Conservation (phyloP, 2,329 filamentous ascomycete genomes). For the Pyrenochaeta sp. region DNA sequence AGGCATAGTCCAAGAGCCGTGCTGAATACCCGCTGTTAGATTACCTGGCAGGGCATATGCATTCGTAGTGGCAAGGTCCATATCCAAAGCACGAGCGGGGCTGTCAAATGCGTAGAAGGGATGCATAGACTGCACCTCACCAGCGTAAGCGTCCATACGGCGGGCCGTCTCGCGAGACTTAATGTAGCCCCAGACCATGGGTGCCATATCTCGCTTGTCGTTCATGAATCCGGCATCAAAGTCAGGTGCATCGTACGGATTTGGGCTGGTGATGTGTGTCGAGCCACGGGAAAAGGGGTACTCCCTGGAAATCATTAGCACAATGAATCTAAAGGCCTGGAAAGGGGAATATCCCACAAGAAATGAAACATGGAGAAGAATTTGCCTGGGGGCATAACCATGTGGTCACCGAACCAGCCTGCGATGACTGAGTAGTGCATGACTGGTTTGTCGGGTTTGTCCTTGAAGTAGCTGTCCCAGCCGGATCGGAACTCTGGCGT, state of each 20-base stretch:
- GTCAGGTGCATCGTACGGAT: slow-evolving; percentile 77
- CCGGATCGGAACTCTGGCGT: slow-evolving; percentile 76
- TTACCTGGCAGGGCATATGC: slow-evolving; percentile 78
- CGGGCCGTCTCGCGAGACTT: slow-evolving; percentile 82
- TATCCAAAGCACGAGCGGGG: slow-evolving; percentile 73
- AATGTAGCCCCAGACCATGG: slow-evolving; percentile 83
- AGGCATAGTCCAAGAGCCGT: slow-evolving; percentile 74
- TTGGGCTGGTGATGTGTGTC: slow-evolving; percentile 74
- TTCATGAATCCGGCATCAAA: slow-evolving; percentile 88
- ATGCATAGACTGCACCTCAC: slow-evolving; percentile 71
- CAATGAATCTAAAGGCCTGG: too few species aligned
- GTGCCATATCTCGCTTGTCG: slow-evolving; percentile 83
- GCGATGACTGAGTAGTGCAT: slow-evolving; percentile 85
- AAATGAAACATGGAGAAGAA: slow-evolving; percentile 74
- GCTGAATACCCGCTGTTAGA: slow-evolving; percentile 74
- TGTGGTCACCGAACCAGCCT: slow-evolving; percentile 59
- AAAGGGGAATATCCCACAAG: too few species aligned
- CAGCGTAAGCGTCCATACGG: slow-evolving; percentile 79
- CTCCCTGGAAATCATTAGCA: too few species aligned
- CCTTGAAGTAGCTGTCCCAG: slow-evolving; percentile 84
- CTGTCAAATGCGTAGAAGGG: slow-evolving; percentile 78
- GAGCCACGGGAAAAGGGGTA: slow-evolving; percentile 56
- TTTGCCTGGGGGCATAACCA: slow-evolving; percentile 74
- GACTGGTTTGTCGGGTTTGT: slow-evolving; percentile 85
- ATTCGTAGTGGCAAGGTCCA: slow-evolving; percentile 79